Evolutionary conservation across 2,329 filamentous ascomycete species (phyloP).

Genomic region (Pseudopyricularia javanii): DNA sequence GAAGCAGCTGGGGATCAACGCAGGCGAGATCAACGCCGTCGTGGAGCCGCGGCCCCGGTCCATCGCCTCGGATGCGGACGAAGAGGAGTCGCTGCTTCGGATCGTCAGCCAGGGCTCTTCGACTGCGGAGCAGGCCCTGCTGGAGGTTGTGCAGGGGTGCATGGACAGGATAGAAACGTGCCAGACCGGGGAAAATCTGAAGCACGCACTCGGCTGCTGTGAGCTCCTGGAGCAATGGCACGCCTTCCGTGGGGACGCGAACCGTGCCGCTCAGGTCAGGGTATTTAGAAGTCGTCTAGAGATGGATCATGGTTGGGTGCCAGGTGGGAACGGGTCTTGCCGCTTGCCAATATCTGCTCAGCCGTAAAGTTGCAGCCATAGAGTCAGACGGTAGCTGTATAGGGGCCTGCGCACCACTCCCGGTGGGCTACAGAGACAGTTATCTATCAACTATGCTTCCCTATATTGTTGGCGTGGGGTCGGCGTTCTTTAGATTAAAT

Average conservation of each 20-base stretch:
- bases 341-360: neutral
- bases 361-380: neutral
- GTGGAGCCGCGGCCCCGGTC: too few species aligned
- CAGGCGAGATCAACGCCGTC: too few species aligned
- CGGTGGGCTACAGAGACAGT: too few species aligned
- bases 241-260: neutral
- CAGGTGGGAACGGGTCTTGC: neutral
- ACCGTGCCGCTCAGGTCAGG: neutral
- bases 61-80: neutral
- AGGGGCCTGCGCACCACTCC: too few species aligned
- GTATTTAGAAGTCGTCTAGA: neutral
- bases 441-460: too few species aligned
- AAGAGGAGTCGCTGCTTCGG: neutral
- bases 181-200: neutral
- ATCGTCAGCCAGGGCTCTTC: neutral
- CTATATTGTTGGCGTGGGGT: too few species aligned
- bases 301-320: neutral
- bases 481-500: too few species aligned
- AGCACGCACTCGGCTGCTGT: neutral
- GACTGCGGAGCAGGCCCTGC: neutral
- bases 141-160: neutral
- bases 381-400: too few species aligned
- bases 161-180: too few species aligned
- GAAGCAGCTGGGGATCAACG: neutral
- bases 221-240: neutral